Conservation (phyloP, 306 rosid genomes). For the Trifolium dubium region DNA sequence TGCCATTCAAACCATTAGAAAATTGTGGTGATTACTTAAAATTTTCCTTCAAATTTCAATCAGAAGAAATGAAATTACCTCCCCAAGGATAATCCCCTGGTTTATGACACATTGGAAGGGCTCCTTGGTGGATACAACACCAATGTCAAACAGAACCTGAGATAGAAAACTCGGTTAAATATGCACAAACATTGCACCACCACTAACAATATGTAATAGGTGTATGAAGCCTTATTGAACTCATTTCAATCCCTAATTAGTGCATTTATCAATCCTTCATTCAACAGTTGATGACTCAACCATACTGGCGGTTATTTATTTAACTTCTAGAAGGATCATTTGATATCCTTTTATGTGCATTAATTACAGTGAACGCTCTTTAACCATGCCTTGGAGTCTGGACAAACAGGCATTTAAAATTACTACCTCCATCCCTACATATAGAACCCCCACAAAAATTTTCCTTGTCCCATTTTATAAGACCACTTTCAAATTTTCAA, state of each 20-base stretch:
- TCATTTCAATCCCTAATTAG: constrained; percentile 25
- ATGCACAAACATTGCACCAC: constrained; percentile 28
- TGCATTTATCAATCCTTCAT: constrained; percentile 22
- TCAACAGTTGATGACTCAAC: constrained; percentile 29
- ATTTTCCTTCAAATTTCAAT: constrained; percentile 5
- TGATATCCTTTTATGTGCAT: constrained; percentile 12
- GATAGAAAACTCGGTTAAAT: constrained; percentile 45
- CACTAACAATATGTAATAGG: constrained; percentile 15
- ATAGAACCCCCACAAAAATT: no score
- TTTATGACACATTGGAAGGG: constrained; percentile 98
- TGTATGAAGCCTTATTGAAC: constrained; percentile 20
- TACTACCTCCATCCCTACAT: background rate
- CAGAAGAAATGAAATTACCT: constrained; percentile 60
- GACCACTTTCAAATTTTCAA: no score
- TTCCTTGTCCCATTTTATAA: no score
- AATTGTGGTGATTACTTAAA: constrained; percentile 10
- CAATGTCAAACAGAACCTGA: constrained; percentile 96
- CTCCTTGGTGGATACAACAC: constrained; percentile 89
- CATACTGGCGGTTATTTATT: constrained; percentile 17
- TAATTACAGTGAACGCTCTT: no score
- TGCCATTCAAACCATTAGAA: constrained; percentile 60
- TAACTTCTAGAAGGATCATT: constrained; percentile 25
- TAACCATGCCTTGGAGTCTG: background rate
- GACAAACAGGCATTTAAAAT: constrained; percentile 7
- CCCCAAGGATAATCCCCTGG: constrained; percentile 97